Evolutionary conservation across 768 basidiomycete genomes (phyloP), one percentile per base, ranked within the genome.

Genomic region (Boletus rufocinnamomeus): DNA sequence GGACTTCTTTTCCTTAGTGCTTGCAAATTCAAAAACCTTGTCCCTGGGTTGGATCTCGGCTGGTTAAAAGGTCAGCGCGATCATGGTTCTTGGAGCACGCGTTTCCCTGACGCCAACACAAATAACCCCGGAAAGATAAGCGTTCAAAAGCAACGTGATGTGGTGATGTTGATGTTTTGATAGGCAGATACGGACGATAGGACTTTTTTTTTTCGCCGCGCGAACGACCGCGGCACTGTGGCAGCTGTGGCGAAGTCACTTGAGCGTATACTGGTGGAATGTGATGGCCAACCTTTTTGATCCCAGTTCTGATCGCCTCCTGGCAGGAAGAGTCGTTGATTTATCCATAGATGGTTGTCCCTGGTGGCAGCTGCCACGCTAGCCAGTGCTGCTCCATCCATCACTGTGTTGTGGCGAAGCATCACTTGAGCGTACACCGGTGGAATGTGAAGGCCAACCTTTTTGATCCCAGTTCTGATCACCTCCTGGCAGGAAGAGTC

Each of bases 141-240:
- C 41, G 32, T 19, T 41, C 25, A 14, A 19, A 14, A 28, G 34
- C 32, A 52, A 35, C n/a, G 45, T 45, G 47, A 46, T 58, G 56
- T n/a, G 17, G 40, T 50, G 57, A 44, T 49, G 46, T 17, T 40
- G 57, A 37, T 50, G 40, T 14, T 37, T 41, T 23, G 44, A 32
- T 25, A 23, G 45, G 30, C 19, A 17, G 45, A 50, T 50, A 50
- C 21, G 50, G 37, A 5, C n/a, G 57, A 58, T 46, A 40, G 35
- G 35, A 19, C 35, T 4, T 37, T n/a, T 30, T 16, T n/a, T n/a
- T 16, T 43, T 13, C 10, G 17, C 30, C 7, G 30, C 16, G 49
- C 28, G 3, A 23, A 7, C 10, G 14, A 32, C 9, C 21, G 16
- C 14, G 19, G 25, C 4, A n/a, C 25, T 5, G 45, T 8, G 16